Percentiles rank a stretch among this genome's conserved stretches.
Conservation (phyloP, 1,284 basidiomycete genomes). For the Ganoderma boninense region DNA sequence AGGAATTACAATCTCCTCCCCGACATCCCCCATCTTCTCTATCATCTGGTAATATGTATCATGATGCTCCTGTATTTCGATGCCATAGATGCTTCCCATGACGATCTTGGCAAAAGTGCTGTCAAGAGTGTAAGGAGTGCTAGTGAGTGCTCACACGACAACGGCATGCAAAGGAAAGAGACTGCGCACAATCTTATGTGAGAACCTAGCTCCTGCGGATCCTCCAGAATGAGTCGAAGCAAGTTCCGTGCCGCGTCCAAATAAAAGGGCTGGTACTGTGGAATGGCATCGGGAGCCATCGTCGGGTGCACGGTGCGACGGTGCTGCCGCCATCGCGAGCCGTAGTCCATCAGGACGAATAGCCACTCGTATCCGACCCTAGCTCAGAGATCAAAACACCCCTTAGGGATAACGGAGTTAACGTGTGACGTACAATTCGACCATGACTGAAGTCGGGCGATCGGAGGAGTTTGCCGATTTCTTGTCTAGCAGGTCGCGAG, state of each 20-base stretch:
- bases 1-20: constrained; percentile 24
- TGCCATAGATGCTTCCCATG: constrained; percentile 43
- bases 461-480: constrained; percentile 74
- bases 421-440: constrained; percentile 17
- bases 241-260: constrained; percentile 8
- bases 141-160: too few relatives aligned
- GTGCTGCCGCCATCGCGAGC: constrained; percentile 25
- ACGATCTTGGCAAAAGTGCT: constrained; percentile 42
- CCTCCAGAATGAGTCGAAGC: constrained; percentile 18
- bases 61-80: constrained; percentile 35
- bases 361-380: constrained; percentile 25
- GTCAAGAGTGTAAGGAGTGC: too few relatives aligned
- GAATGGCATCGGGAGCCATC: constrained; percentile 17
- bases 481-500: constrained; percentile 70
- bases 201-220: constrained; percentile 19
- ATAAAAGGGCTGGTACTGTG: constrained; percentile 17
- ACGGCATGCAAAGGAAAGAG: too few relatives aligned
- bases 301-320: constrained; percentile 24
- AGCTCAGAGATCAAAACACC: too few relatives aligned
- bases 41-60: constrained; percentile 29
- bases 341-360: constrained; percentile 27
- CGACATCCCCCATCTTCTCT: constrained; percentile 20
- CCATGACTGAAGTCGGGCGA: constrained; percentile 51
- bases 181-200: constrained; percentile 24
- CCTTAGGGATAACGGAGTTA: not conserved